Evolutionary conservation across 805 yeast genomes (phyloP).

Genomic region (Blastobotrys robertii): DNA sequence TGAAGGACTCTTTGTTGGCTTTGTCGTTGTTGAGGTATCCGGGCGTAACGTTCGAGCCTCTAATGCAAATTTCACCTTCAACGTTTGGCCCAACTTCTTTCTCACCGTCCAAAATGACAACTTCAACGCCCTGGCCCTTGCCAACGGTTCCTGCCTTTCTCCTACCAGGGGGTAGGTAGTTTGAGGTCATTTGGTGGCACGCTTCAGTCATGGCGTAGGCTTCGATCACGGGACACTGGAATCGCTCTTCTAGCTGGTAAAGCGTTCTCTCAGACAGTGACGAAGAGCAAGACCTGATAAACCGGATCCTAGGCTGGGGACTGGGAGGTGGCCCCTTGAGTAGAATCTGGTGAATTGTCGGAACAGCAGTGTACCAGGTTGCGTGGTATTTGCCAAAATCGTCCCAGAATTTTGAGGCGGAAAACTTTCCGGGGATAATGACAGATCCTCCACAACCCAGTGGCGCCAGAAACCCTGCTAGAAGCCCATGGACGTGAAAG

Average conservation of each 20-base stretch:
- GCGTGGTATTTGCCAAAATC: constrained; percentile 43
- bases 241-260: constrained; percentile 43
- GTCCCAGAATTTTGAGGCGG: constrained; percentile 52
- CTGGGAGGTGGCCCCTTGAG: constrained; percentile 42
- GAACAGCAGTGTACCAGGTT: constrained; percentile 70
- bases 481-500: constrained; percentile 68
- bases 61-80: constrained; percentile 61
- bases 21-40: constrained; percentile 65
- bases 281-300: constrained; percentile 64
- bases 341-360: constrained; percentile 63
- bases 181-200: constrained; percentile 72
- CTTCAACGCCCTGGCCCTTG: constrained; percentile 58
- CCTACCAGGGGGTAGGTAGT: constrained; percentile 53
- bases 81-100: constrained; percentile 39
- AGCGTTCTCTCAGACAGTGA: constrained; percentile 60
- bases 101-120: constrained; percentile 43
- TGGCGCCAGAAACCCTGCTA: constrained; percentile 56
- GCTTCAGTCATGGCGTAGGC: constrained; percentile 81
- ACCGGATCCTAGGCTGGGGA: constrained; percentile 46
- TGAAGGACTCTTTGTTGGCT: constrained; percentile 60
- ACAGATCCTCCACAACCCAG: constrained; percentile 50
- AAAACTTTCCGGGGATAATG: constrained; percentile 52
- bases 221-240: constrained; percentile 61
- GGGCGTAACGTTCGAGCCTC: constrained; percentile 58
- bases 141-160: constrained; percentile 69